phyloP scores from a whole-genome alignment of 2,329 filamentous ascomycete species.

The Huntiella abstrusa region DNA sequence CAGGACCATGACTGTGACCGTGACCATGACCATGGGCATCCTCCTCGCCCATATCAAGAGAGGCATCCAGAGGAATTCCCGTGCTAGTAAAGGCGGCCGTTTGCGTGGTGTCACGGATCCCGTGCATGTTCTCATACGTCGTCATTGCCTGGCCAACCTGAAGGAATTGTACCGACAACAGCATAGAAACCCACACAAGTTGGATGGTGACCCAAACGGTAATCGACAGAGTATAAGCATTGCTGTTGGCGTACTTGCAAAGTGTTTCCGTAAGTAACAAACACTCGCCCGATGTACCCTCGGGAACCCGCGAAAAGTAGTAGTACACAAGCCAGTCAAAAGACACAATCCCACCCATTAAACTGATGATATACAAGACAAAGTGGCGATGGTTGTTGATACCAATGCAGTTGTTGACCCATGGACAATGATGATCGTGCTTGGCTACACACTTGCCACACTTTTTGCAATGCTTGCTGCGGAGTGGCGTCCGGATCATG shows the following conservation, averaged over 20 bases:
- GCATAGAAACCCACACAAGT: slow-evolving; percentile 92
- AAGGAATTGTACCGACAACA: slow-evolving; percentile 80
- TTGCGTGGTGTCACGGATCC: slow-evolving; percentile 45
- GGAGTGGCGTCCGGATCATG: slow-evolving; percentile 80
- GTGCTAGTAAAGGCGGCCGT: slow-evolving; percentile 64
- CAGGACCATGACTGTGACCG: slow-evolving; percentile 21
- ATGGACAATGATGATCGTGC: slow-evolving; percentile 95
- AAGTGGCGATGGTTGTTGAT: slow-evolving; percentile 95
- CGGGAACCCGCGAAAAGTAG: slow-evolving; percentile 45
- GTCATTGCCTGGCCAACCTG: slow-evolving; percentile 87
- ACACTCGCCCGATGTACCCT: slow-evolving; percentile 39
- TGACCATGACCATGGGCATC: slow-evolving; percentile 23
- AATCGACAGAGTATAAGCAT: slow-evolving; percentile 68
- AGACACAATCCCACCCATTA: slow-evolving; percentile 56
- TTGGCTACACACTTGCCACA: slow-evolving; percentile 88
- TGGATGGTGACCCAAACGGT: slow-evolving; percentile 67
- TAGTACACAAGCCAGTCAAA: slow-evolving; percentile 55
- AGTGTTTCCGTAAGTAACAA: slow-evolving; percentile 55
- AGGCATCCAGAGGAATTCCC: slow-evolving; percentile 50
- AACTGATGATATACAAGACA: slow-evolving; percentile 65
- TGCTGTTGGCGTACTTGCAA: slow-evolving; percentile 60
- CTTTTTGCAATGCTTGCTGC: slow-evolving; percentile 88
- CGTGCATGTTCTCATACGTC: slow-evolving; percentile 91
- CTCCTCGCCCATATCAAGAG: slow-evolving; percentile 27
- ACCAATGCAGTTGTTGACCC: slow-evolving; percentile 92